Conservation (phyloP, 495 filamentous ascomycete species). For the Penicillium roqueforti region DNA sequence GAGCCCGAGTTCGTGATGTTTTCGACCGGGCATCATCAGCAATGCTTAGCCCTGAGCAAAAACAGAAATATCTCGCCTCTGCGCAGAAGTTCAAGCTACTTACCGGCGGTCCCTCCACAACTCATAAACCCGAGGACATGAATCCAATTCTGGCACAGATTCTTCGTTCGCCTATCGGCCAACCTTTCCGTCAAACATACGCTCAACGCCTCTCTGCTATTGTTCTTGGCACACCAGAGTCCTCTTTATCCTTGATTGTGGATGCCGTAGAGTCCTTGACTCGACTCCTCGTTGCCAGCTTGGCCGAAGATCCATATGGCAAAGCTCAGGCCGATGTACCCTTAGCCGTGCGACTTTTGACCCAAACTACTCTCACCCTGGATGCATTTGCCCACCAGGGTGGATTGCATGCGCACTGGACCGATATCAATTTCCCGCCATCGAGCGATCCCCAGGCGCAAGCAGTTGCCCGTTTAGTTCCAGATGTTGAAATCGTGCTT, state of each 20-base stretch:
- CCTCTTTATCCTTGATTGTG: conserved; percentile 58
- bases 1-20: conserved; percentile 40
- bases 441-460: conserved; percentile 41
- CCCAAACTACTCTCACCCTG: conserved; percentile 60
- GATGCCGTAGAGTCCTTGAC: conserved; percentile 69
- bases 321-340: conserved; percentile 78
- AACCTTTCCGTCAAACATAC: conserved; percentile 68
- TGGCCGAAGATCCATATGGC: conserved; percentile 82
- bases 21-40: conserved; percentile 41
- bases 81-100: conserved; percentile 39
- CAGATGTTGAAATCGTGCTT: conserved; percentile 61
- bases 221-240: conserved; percentile 65
- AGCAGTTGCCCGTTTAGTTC: conserved; percentile 36
- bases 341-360: conserved; percentile 65
- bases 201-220: conserved; percentile 53
- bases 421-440: conserved; percentile 59
- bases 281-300: conserved; percentile 62
- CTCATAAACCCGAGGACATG: conserved; percentile 35
- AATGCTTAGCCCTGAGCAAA: conserved; percentile 41
- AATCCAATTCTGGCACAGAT: conserved; percentile 36
- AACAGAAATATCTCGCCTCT: conserved; percentile 36
- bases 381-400: conserved; percentile 56
- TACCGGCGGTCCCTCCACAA: conserved; percentile 27
- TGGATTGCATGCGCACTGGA: conserved; percentile 69
- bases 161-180: conserved; percentile 54